phyloP scores from a whole-genome alignment of 768 basidiomycete species.

The Tephrocybe sp. region DNA sequence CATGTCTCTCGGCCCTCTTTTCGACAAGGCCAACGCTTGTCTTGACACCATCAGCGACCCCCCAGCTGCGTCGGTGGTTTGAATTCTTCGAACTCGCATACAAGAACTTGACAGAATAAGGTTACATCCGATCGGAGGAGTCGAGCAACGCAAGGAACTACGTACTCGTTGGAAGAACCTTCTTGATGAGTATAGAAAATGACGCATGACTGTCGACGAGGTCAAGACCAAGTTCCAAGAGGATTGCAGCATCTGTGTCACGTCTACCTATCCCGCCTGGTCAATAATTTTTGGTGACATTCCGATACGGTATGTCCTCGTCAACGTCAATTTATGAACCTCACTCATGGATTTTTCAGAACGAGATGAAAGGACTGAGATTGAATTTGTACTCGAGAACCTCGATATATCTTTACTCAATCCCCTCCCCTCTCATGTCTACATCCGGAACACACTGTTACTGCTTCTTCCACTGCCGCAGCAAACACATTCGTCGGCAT shows the following conservation, averaged over 20 bases:
- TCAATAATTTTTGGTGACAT: constrained; percentile 54
- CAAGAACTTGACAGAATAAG: constrained; percentile 45
- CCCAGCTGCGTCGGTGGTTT: constrained; percentile 51
- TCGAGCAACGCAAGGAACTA: too few species aligned
- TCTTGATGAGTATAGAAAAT: constrained; percentile 45
- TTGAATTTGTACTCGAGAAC: constrained; percentile 75
- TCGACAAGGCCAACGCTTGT: too few species aligned
- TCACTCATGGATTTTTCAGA: constrained; percentile 34
- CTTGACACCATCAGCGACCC: too few species aligned
- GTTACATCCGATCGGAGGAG: constrained; percentile 52
- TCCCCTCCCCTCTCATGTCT: constrained; percentile 66
- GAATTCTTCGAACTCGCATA: constrained; percentile 48
- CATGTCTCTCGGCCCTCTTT: too few species aligned
- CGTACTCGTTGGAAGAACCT: too few species aligned
- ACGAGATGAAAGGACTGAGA: constrained; percentile 71
- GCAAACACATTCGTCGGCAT: constrained; percentile 55
- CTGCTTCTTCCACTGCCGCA: constrained; percentile 31
- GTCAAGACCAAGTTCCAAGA: constrained; percentile 44
- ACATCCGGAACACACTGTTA: constrained; percentile 57
- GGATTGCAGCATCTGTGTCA: constrained; percentile 78
- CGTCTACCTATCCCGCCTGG: constrained; percentile 65
- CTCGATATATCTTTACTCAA: constrained; percentile 66
- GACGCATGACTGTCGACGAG: constrained; percentile 46
- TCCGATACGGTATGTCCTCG: constrained; percentile 58
- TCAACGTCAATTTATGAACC: not conserved